Conservation (phyloP, 169 alveolate genomes). For the Plasmodium yoelii region DNA sequence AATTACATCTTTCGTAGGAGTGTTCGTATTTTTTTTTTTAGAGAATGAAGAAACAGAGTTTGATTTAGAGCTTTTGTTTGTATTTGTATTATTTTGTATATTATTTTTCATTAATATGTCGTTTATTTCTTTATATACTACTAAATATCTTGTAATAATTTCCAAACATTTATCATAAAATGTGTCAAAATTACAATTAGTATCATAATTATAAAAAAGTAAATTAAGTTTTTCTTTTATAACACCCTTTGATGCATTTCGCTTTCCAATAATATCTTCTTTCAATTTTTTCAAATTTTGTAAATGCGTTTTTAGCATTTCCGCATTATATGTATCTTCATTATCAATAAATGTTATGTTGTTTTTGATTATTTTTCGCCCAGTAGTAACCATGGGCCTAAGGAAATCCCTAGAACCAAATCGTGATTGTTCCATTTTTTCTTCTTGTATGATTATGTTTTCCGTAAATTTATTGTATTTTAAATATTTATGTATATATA, state of each 20-base stretch:
- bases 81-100: background rate
- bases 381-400: slow-evolving; percentile 4
- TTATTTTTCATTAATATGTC: slow-evolving; percentile 6
- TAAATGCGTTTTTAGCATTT: slow-evolving; percentile 29
- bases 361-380: slow-evolving; percentile 8
- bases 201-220: slow-evolving; percentile 8
- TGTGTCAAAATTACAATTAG: slow-evolving; percentile 41
- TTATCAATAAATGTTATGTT: slow-evolving; percentile 38
- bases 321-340: slow-evolving; percentile 23
- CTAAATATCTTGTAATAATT: slow-evolving; percentile 45
- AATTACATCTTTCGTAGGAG: background rate
- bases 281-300: slow-evolving; percentile 43
- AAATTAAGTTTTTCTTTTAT: slow-evolving; percentile 14
- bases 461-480: background rate
- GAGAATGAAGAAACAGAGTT: background rate
- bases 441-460: background rate
- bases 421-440: background rate
- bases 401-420: background rate
- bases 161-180: slow-evolving; percentile 70
- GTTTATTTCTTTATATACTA: slow-evolving; percentile 49
- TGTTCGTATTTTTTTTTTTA: background rate
- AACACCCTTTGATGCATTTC: slow-evolving; percentile 20
- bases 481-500: background rate
- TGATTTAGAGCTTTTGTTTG: background rate
- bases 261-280: slow-evolving; percentile 32